Conservation (phyloP, 2,329 filamentous ascomycete species). For the Aspergillus sp. region DNA sequence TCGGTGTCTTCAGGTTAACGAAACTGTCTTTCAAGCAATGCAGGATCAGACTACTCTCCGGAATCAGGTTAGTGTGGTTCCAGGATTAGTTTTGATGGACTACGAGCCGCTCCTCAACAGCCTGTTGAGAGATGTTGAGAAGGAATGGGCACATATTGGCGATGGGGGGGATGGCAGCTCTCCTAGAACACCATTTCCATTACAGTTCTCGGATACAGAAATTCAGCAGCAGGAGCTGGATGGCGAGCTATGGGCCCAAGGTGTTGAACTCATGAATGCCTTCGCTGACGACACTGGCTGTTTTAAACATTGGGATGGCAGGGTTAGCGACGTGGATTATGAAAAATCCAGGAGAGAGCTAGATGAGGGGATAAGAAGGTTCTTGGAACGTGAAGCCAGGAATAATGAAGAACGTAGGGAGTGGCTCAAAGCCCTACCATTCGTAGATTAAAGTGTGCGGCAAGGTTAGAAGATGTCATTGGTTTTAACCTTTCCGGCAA, state of each 20-base stretch:
- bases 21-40: slow-evolving; percentile 19
- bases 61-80: slow-evolving; percentile 23
- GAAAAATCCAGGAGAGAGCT: slow-evolving; percentile 21
- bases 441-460: no score
- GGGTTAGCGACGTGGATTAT: slow-evolving; percentile 21
- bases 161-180: slow-evolving; percentile 1
- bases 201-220: slow-evolving; percentile 20
- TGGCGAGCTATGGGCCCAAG: slow-evolving; percentile 24
- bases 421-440: slow-evolving; percentile 23
- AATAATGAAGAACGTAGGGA: slow-evolving; percentile 21
- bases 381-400: slow-evolving; percentile 24
- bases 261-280: slow-evolving; percentile 24
- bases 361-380: slow-evolving; percentile 22
- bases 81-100: slow-evolving; percentile 24
- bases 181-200: slow-evolving; percentile 10
- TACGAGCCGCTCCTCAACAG: slow-evolving; percentile 22
- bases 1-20: slow-evolving; percentile 18
- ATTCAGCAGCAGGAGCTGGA: slow-evolving; percentile 21
- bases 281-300: slow-evolving; percentile 24
- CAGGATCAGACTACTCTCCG: slow-evolving; percentile 21
- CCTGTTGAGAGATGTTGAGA: slow-evolving; percentile 22
- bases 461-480: no score
- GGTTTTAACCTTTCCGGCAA: no score
- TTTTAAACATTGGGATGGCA: slow-evolving; percentile 29
- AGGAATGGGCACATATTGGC: slow-evolving; percentile 21